Base-by-base conservation (phyloP, 129 eudicot species). In the Lactuca sativa region DNA sequence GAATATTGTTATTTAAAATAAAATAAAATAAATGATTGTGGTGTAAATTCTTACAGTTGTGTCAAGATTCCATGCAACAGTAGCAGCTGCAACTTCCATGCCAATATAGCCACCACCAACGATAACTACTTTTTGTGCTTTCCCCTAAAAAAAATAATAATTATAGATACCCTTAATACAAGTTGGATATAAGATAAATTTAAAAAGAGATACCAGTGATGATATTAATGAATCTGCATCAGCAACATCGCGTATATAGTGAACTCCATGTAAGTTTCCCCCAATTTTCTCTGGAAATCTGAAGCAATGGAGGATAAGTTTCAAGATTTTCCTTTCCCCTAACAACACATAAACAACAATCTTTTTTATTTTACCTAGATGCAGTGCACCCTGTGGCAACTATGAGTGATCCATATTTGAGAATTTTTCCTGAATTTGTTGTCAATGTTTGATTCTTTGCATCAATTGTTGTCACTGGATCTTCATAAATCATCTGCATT, bases 51-150 rank as follows among this genome's bases (percentile, higher is more conserved):
- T 78, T 74, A 93, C 99, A 41, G 95, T 90, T 55, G 99, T 93
- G 81, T 93, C 99, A 66, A 87, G 92, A 69, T 90, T 89, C 99
- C 99, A 93, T 38, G 73, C 97, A 72, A 78, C 95, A 48, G 97
- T 77, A 60, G 99, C 99, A 61, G 99, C 99, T 38, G 99, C 99
- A 74, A 93, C 97, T 82, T 93, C 99, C 99, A 93, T 93, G 83
- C 99, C 99, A 70, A 93, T 93, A 68, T 93, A 93, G 55, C 99
- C 99, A 80, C 99, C 99, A 74, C 99, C 99, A 54, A 93, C 95
- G 11, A 93, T 84, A 4, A 93, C 99, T 74, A 93, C 92, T 72
- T 93, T 93, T 64, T 74, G 73, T 41, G 97, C 86, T 69, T 85
- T 87, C 68, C 78, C 95, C 99, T 93, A 70, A 6, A 56, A 16